phyloP scores from a whole-genome alignment of 495 filamentous ascomycete species.

The Penicillium robsamsonii region DNA sequence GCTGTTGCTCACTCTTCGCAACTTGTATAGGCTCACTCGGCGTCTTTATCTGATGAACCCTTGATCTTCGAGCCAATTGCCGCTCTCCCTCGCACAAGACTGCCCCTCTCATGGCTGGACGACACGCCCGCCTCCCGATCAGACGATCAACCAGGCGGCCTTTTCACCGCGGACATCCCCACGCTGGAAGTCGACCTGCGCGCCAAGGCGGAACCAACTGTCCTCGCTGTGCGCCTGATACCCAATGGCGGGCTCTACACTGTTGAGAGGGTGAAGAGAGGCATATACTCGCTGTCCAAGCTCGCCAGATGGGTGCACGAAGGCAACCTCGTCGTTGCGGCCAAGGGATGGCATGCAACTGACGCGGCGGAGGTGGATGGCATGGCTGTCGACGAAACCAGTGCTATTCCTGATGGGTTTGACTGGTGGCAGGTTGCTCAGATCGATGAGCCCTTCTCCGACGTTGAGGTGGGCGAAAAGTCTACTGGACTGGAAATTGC shows the following conservation, averaged over 20 bases:
- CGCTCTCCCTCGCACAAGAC: constrained; percentile 56
- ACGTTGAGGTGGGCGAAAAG: constrained; percentile 23
- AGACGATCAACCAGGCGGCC: constrained; percentile 48
- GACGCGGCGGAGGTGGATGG: constrained; percentile 37
- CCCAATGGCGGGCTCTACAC: constrained; percentile 61
- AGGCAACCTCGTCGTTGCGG: constrained; percentile 34
- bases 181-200: constrained; percentile 56
- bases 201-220: constrained; percentile 26
- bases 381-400: constrained; percentile 33
- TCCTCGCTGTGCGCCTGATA: constrained; percentile 67
- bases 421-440: constrained; percentile 43
- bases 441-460: constrained; percentile 35
- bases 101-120: constrained; percentile 62
- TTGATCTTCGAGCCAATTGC: constrained; percentile 59
- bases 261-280: constrained; percentile 65
- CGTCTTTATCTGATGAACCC: constrained; percentile 55
- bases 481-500: constrained; percentile 30
- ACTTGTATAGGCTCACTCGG: constrained; percentile 53
- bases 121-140: constrained; percentile 51
- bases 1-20: constrained; percentile 6
- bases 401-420: constrained; percentile 7
- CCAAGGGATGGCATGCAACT: constrained; percentile 38
- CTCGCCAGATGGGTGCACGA: constrained; percentile 61
- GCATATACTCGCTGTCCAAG: constrained; percentile 69
- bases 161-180: constrained; percentile 60